Evolutionary conservation across 192 early-diverging fungal species (phyloP).

Genomic region (Dimargaris verticillata): DNA sequence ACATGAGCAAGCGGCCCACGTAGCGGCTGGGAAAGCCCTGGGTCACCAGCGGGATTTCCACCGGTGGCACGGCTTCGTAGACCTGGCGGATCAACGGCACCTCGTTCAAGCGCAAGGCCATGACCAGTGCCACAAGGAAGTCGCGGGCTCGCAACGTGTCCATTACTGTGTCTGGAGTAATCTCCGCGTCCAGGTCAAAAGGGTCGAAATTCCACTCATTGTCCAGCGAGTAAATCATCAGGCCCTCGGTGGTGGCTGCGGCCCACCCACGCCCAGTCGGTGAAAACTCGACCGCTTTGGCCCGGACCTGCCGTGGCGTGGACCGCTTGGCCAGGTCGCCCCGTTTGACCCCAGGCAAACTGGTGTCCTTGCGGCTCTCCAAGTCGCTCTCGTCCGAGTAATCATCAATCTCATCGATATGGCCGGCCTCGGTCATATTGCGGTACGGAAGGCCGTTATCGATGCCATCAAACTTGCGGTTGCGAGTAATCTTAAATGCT

Average conservation of each 20-base stretch:
- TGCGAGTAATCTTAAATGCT: constrained; percentile 82
- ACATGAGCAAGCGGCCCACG: constrained; percentile 64
- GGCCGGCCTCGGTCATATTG: constrained; percentile 89
- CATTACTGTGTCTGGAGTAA: constrained; percentile 75
- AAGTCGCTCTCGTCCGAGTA: constrained; percentile 63
- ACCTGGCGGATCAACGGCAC: constrained; percentile 52
- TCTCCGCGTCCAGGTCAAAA: constrained; percentile 92
- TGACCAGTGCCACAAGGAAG: constrained; percentile 74
- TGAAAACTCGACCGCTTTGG: constrained; percentile 75
- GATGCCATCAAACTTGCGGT: constrained; percentile 86
- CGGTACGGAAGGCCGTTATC: constrained; percentile 75
- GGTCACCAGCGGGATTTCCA: constrained; percentile 57
- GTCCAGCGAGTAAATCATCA: constrained; percentile 90
- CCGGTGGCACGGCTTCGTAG: constrained; percentile 62
- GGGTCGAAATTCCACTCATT: constrained; percentile 89
- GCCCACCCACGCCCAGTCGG: constrained; percentile 93
- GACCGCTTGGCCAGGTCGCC: constrained; percentile 72
- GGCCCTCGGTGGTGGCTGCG: constrained; percentile 86
- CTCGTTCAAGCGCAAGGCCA: constrained; percentile 90
- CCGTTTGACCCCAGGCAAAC: constrained; percentile 71
- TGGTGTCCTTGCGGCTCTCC: constrained; percentile 53
- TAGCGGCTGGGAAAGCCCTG: constrained; percentile 76
- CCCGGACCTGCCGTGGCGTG: constrained; percentile 63
- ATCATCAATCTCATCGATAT: constrained; percentile 65
- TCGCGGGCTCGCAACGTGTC: constrained; percentile 54